Evolutionary conservation across 2,329 filamentous ascomycete species (phyloP).

Genomic region (Pyrenochaeta sp.): DNA sequence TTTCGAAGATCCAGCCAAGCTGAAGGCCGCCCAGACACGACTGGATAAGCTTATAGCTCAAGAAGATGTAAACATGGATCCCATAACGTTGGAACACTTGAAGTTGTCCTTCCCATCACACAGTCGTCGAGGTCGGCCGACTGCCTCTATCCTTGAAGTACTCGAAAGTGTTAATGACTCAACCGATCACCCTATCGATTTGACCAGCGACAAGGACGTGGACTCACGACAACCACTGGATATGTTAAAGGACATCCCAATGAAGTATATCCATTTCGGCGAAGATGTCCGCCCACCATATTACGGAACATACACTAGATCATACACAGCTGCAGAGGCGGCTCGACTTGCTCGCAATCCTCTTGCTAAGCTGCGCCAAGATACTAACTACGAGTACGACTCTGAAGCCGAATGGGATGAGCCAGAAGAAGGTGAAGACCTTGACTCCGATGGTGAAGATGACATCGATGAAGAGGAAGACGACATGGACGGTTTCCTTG

Average conservation of each 20-base stretch:
- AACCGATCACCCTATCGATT: constrained; percentile 52
- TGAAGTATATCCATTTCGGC: constrained; percentile 70
- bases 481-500: constrained; percentile 89
- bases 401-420: constrained; percentile 87
- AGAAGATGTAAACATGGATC: constrained; percentile 21
- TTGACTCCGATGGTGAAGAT: constrained; percentile 71
- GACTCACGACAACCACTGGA: constrained; percentile 45
- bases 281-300: constrained; percentile 73
- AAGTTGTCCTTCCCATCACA: constrained; percentile 25
- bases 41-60: constrained; percentile 36
- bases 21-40: constrained; percentile 37
- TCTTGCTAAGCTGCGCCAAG: constrained; percentile 63
- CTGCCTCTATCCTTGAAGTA: constrained; percentile 45
- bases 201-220: constrained; percentile 48
- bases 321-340: constrained; percentile 57
- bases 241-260: constrained; percentile 63
- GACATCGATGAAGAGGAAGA: constrained; percentile 76
- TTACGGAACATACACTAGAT: constrained; percentile 74
- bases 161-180: constrained; percentile 56
- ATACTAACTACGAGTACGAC: constrained; percentile 82
- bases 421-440: constrained; percentile 74
- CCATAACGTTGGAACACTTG: constrained; percentile 24
- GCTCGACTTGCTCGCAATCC: constrained; percentile 63
- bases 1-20: constrained; percentile 36
- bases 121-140: constrained; percentile 24